Evolutionary conservation across 192 early-diverging fungal species (phyloP).

Genomic region (Polychytrium aggregatum): DNA sequence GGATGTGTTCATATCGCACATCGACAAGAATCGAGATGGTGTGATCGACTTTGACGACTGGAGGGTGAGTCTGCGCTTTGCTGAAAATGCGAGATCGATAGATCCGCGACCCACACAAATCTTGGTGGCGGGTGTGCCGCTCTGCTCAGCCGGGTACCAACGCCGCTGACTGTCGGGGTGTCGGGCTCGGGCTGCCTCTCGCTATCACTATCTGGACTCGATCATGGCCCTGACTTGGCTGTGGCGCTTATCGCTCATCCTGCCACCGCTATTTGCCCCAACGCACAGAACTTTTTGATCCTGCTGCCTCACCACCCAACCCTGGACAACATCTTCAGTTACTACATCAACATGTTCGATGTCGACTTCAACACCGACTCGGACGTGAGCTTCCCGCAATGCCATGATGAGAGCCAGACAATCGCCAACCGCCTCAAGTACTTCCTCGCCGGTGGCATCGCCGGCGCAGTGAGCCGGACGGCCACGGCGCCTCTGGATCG

Average conservation of each 20-base stretch:
- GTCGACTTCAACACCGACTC: conserved; percentile 57
- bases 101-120: too few relatives aligned
- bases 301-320: conserved; percentile 50
- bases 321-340: conserved; percentile 50
- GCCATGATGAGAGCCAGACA: too few relatives aligned
- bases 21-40: conserved; percentile 55
- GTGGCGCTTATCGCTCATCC: neutral
- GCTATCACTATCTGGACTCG: neutral
- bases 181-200: neutral
- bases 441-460: conserved; percentile 56
- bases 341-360: conserved; percentile 45
- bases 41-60: conserved; percentile 56
- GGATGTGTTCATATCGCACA: conserved; percentile 40
- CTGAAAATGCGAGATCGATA: too few relatives aligned
- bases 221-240: neutral
- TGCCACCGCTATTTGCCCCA: neutral
- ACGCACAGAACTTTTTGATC: conserved; percentile 22
- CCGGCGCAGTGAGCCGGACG: conserved; percentile 61
- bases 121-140: neutral
- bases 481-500: conserved; percentile 67
- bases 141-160: neutral
- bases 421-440: conserved; percentile 52
- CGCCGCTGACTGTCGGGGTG: too few relatives aligned
- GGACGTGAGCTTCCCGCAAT: too few relatives aligned
- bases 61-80: conserved; percentile 22